These are phyloP conservation scores for Ceratocystis diversiconidia DNA, from an alignment of 2,329 filamentous ascomycete genomes.

Conservation along the genomic window DNA sequence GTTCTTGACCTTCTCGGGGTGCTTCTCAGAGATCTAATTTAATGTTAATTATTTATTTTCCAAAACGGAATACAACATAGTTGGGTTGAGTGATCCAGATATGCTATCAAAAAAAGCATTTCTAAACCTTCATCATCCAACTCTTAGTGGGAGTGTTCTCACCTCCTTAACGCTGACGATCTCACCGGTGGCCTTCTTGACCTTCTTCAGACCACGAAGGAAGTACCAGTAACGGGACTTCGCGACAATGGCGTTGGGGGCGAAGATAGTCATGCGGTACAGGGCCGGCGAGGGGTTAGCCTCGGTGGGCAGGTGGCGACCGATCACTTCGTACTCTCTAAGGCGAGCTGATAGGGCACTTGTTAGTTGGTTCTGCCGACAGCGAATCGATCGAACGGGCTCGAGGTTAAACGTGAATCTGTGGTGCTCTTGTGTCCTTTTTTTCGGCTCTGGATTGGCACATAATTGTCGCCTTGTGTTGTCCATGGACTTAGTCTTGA, in stretches of 20 bases:
- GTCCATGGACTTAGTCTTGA: not conserved
- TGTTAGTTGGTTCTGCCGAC: slow-evolving; percentile 21
- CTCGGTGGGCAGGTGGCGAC: slow-evolving; percentile 96
- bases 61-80: not conserved
- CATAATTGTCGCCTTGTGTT: not conserved
- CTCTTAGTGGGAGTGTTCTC: slow-evolving; percentile 27
- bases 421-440: not conserved
- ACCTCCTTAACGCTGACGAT: slow-evolving; percentile 95
- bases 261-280: slow-evolving; percentile 99
- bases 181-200: slow-evolving; percentile 99
- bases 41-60: not conserved
- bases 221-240: slow-evolving; percentile 99
- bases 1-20: slow-evolving; percentile 99
- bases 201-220: slow-evolving; percentile 96
- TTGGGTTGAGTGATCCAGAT: not conserved
- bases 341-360: slow-evolving; percentile 63
- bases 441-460: not conserved
- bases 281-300: slow-evolving; percentile 93
- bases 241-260: slow-evolving; percentile 91
- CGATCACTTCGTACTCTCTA: slow-evolving; percentile 99
- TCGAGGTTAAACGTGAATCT: slow-evolving; percentile 6
- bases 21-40: slow-evolving; percentile 87
- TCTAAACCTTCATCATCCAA: not conserved
- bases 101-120: not conserved
- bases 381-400: slow-evolving; percentile 9